Base-by-base conservation (phyloP, 129 eudicot genomes). In the Lactuca saligna region DNA sequence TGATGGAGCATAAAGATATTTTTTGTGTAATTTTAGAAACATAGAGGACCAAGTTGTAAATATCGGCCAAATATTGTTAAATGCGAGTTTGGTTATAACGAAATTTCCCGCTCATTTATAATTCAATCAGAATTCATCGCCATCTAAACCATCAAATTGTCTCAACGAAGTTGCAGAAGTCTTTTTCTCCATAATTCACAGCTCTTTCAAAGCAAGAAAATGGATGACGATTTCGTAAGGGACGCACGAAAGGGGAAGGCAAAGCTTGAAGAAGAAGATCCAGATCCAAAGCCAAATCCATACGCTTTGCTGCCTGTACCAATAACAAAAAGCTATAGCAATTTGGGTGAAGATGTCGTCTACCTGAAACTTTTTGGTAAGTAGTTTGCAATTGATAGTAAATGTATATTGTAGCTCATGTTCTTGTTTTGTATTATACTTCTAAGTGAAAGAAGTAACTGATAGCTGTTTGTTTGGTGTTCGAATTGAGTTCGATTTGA, bases 251-350 rank as follows among this genome's bases (percentile, higher is more conserved):
- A 64, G 33, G 56, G 38, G 9, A 64, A 64, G 17, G 57, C 56
- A n/a, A 64, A 64, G 46, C 56, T 48, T 64, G 57, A 11, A 64
- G 69, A 64, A 42, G 17, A 17, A 14, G 20, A 64, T 64, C 12
- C 49, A 7, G 9, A 25, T 59, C 61, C 29, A 9, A 54, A 15
- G 13, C 9, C 49, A 7, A 3, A 25, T 59, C 61, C 29, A 9
- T n/a, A 15, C 31, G 9, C 62, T 50, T 2, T 57, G 12, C 62
- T 15, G 2, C 62, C 62, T 29, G 14, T 7, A 42, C 11, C 55
- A 1, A 29, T 3, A 44, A 17, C 15, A 3, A 25, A 63, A 17
- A 10, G 25, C 56, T 17, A 13, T 11, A 64, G 20, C 56, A 10
- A n/a, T 25, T 17, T 12, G 11, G 56, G 32, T 25, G 11, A 25